Evolutionary conservation across 106 monocot genomes (phyloP).

Genomic region (Dendrobium nobile): DNA sequence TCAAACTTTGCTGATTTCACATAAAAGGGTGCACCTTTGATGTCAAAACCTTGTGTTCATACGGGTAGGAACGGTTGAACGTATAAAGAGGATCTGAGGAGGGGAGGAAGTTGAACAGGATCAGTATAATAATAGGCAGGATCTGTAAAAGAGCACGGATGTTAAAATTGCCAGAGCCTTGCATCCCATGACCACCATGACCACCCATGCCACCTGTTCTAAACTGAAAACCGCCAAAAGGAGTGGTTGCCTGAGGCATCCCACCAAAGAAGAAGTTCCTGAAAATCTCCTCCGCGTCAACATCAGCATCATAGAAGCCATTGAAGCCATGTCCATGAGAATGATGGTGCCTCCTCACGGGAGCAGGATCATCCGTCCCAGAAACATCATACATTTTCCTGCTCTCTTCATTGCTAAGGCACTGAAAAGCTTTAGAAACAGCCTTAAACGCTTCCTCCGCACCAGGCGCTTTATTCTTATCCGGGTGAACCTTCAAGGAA

Average conservation of each 20-base stretch:
- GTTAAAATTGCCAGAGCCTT: constrained; percentile 32
- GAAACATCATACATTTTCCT: constrained; percentile 75
- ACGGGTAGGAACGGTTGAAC: constrained; percentile 41
- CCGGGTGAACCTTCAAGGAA: constrained; percentile 92
- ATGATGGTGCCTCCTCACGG: constrained; percentile 17
- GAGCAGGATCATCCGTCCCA: constrained; percentile 65
- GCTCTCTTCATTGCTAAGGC: constrained; percentile 79
- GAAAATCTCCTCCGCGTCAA: constrained; percentile 96
- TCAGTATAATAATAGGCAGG: constrained; percentile 60
- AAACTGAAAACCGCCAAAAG: constrained; percentile 66
- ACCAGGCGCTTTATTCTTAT: constrained; percentile 94
- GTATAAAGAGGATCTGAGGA: constrained; percentile 62
- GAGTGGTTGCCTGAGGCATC: constrained; percentile 35
- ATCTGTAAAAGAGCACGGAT: constrained; percentile 63
- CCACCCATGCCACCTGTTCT: constrained; percentile 60
- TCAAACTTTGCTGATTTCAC: constrained; percentile 77
- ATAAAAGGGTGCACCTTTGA: constrained; percentile 53
- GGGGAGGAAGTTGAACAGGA: constrained; percentile 77
- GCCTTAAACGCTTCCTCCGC: constrained; percentile 94
- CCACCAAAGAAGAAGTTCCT: constrained; percentile 72
- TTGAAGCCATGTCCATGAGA: constrained; percentile 29
- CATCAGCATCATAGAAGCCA: constrained; percentile 74
- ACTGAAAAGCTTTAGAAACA: constrained; percentile 94
- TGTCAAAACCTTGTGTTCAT: constrained; percentile 71
- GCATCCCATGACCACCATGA: constrained; percentile 24